Conservation (phyloP, 1,284 basidiomycete species). For the Athelia sp. region DNA sequence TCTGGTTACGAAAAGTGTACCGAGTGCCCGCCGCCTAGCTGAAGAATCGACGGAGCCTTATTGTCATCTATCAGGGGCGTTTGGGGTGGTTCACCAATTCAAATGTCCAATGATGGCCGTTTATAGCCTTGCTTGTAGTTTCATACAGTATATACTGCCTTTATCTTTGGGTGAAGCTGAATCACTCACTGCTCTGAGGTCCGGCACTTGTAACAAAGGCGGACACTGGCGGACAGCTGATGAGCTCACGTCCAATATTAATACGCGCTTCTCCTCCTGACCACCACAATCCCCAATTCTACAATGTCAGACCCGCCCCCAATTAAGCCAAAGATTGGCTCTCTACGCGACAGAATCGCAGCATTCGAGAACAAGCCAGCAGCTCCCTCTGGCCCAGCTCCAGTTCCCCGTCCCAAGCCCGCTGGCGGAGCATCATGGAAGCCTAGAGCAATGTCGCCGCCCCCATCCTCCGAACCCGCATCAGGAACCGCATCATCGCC, state of each 20-base stretch:
- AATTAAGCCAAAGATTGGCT: conserved; percentile 59
- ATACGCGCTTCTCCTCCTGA: not conserved
- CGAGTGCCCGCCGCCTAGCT: not conserved
- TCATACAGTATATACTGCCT: too few relatives aligned
- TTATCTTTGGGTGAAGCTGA: too few relatives aligned
- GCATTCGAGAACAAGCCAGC: conserved; percentile 64
- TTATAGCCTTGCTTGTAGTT: too few relatives aligned
- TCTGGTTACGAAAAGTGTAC: not conserved
- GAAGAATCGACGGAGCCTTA: not conserved
- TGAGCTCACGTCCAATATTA: not conserved
- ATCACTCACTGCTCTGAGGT: too few relatives aligned
- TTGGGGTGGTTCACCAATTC: too few relatives aligned
- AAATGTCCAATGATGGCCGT: too few relatives aligned
- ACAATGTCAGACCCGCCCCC: conserved; percentile 44
- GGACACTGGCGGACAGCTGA: not conserved
- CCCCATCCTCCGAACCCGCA: conserved; percentile 45
- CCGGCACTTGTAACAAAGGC: not conserved
- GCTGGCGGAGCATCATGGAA: conserved; percentile 62
- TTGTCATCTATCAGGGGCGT: too few relatives aligned
- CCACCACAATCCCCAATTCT: conserved; percentile 21
- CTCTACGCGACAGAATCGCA: conserved; percentile 78
- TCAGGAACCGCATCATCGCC: conserved; percentile 8
- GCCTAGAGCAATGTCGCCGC: conserved; percentile 40
- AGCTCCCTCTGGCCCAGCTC: conserved; percentile 37
- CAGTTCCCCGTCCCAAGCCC: conserved; percentile 63